Evolutionary conservation across 2,329 filamentous ascomycete genomes (phyloP).

Genomic region (Sarocladium oryzae): DNA sequence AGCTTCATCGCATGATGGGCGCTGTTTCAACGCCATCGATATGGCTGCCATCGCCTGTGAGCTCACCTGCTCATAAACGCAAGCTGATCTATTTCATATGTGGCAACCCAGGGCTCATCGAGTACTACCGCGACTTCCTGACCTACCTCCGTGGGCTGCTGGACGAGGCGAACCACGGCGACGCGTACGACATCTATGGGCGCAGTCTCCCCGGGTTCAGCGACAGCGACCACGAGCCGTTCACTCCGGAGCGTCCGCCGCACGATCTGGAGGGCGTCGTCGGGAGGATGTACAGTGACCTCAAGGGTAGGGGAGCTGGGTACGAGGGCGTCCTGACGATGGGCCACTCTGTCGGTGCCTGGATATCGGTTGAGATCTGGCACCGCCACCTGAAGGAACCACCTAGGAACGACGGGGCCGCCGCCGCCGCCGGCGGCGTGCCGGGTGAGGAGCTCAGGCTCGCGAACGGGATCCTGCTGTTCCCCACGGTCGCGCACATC

Average conservation of each 20-base stretch:
- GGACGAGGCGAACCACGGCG: conserved; percentile 29
- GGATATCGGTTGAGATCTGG: conserved; percentile 64
- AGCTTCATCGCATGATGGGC: not conserved
- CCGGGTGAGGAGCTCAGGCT: not conserved
- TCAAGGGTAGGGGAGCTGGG: conserved; percentile 24
- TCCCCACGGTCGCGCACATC: conserved; percentile 70
- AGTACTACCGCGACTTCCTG: conserved; percentile 67
- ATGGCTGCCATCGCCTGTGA: not conserved
- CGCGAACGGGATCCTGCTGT: conserved; percentile 56
- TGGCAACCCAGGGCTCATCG: conserved; percentile 70
- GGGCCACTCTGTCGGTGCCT: conserved; percentile 69
- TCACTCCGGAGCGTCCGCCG: conserved; percentile 30
- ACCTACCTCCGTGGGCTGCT: conserved; percentile 48
- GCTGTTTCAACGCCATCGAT: not conserved
- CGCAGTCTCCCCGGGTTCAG: conserved; percentile 52
- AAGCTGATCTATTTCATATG: conserved; percentile 65
- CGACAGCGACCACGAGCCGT: conserved; percentile 40
- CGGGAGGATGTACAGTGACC: conserved; percentile 30
- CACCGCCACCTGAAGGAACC: conserved; percentile 42
- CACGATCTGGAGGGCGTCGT: conserved; percentile 50
- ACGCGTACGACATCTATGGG: conserved; percentile 49
- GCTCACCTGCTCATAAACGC: conserved; percentile 13
- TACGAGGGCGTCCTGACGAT: conserved; percentile 59
- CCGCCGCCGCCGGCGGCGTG: no score
- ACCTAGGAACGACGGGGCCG: conserved; percentile 16